Base-by-base conservation (phyloP, 495 filamentous ascomycete genomes). In the Penicillium subrubescens region DNA sequence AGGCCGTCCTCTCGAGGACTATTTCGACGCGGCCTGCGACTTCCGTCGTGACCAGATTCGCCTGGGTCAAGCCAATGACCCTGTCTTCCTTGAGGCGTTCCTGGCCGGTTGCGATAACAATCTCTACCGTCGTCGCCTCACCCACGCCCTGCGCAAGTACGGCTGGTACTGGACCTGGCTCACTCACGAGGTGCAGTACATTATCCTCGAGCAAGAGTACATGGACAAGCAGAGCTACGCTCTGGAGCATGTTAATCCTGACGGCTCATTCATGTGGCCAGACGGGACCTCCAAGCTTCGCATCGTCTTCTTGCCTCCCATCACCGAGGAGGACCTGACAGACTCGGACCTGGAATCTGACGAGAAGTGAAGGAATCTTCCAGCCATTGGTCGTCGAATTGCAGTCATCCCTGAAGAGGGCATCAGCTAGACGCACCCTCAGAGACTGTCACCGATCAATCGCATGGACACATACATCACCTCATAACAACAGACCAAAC, bases 221-320 rank as follows among this genome's bases (percentile, higher is more conserved):
- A 59, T 67, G 53, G 50, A 61, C 8, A 61, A 70, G 34, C 67
- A 70, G 61, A 55, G 62, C 23, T 64, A 59, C 54, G 67, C 67
- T 4, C 41, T 67, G 17, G 54, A 56, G 4, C 64, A 70, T 23
- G 43, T 51, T 48, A 39, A 53, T 17, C 35, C 57, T 15, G 62
- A 70, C 61, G 67, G 67, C 1, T 62, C 67, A 3, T 65, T 67
- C 7, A 3, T 58, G 27, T 55, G 62, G 29, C 67, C 67, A 1
- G 64, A 69, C 61, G 64, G 64, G 7, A 57, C 46, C 21, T 43
- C 46, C 10, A 46, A 41, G 33, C 27, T 52, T 11, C 53, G 59
- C 12, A 62, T 70, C 27, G 31, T 64, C 23, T 14, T 33, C 4
- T 27, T 64, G 50, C 39, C 54, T 29, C 67, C 67, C 51, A 62